Base-by-base conservation (phyloP, 306 rosid genomes). In the Cicer yamashitae region DNA sequence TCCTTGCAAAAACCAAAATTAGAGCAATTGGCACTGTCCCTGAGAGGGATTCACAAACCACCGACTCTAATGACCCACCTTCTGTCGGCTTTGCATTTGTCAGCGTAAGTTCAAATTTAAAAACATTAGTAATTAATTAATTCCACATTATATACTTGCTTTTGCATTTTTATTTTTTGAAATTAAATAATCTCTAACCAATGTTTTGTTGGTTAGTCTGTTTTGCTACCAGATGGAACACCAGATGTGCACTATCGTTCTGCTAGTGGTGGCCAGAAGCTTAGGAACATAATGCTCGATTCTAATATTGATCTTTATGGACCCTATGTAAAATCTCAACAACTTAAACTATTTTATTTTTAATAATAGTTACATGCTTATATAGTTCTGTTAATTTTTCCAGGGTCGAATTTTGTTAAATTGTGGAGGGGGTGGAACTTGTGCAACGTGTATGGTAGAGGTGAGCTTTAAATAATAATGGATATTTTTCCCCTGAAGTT, bases 391-490 rank as follows among this genome's bases (percentile, higher is more conserved):
- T 58, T 74, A 39, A 70, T 48, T 69, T 57, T 75, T 73, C 3
- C 89, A 96, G 96, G 68, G 81, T 54, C 89, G 91, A 66, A 39
- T 81, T 69, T 88, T 92, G 77, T 81, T 89, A 63, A 92, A 94
- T 83, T 94, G 99, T 75, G 93, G 61, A 1, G 97, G 97, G 25
- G 92, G 89, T 76, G 99, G 99, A 82, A 87, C 89, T 77, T 94
- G 99, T 57, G 96, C 76, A 1, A 92, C 99, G 13, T 94, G 99
- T 73, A 81, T 90, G 91, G 99, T 94, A 79, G 99, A 94, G 99
- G 96, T 91, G 61, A 79, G 75, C 11, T 45, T 15, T 37, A 37
- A 51, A 3, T 59, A 2, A 59, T 30, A 59, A 30, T 30, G 6
- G 3, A 30, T 3, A 3, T 30, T 0, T 25, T 3, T 25, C 34